Conservation (phyloP, 2,329 filamentous ascomycete species). For the Colletotrichum plurivorum region DNA sequence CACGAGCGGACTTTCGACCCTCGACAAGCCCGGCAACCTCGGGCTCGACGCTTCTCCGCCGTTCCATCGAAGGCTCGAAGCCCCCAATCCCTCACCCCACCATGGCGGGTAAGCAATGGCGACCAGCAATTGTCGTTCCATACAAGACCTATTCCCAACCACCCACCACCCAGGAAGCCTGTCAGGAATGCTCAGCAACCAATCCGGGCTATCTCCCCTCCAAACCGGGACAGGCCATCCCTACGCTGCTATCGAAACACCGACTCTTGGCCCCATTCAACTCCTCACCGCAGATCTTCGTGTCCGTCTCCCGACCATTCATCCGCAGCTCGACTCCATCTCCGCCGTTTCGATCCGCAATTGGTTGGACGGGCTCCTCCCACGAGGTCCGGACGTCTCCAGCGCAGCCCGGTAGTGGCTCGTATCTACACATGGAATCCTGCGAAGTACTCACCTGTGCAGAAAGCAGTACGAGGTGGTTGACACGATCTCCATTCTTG, state of each 20-base stretch:
- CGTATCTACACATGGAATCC: neutral
- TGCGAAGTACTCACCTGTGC: too few relatives aligned
- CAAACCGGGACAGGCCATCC: constrained; percentile 17
- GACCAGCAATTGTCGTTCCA: constrained; percentile 25
- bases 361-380: constrained; percentile 1
- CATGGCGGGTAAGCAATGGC: constrained; percentile 13
- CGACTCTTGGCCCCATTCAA: constrained; percentile 16
- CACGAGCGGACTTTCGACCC: neutral
- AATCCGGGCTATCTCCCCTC: constrained; percentile 18
- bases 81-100: constrained; percentile 22
- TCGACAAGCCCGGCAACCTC: constrained; percentile 17
- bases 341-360: neutral
- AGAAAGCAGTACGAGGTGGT: neutral
- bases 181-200: constrained; percentile 16
- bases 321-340: constrained; percentile 21
- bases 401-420: neutral
- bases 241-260: constrained; percentile 2
- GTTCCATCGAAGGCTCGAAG: constrained; percentile 16
- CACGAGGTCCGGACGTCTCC: constrained; percentile 4
- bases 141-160: constrained; percentile 26
- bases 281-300: constrained; percentile 35
- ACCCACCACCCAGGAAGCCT: constrained; percentile 12
- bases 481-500: neutral
- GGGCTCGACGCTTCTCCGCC: constrained; percentile 14
- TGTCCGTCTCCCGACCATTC: constrained; percentile 29